Conservation (phyloP, 2,329 filamentous ascomycete species). For the Neofusicoccum umdonicola region DNA sequence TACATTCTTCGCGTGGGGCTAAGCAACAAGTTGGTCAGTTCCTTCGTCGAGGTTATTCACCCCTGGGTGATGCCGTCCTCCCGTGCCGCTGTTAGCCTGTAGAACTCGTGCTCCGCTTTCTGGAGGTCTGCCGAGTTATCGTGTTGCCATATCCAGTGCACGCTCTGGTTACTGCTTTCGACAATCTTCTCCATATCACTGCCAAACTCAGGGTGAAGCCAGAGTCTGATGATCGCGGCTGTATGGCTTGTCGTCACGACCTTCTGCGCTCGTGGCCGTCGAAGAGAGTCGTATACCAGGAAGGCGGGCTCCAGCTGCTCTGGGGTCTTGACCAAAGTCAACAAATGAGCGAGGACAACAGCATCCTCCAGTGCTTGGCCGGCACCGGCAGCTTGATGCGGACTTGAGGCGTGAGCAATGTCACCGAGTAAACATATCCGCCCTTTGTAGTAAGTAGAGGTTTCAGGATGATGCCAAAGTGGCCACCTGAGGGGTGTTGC, state of each 20-base stretch:
- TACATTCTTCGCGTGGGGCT: not conserved
- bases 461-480: conserved; percentile 47
- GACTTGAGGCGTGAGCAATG: conserved; percentile 52
- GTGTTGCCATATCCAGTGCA: conserved; percentile 42
- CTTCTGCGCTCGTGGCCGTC: conserved; percentile 22
- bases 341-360: conserved; percentile 42
- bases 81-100: not conserved
- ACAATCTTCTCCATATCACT: conserved; percentile 38
- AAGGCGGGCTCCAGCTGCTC: conserved; percentile 17
- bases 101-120: not conserved
- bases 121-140: conserved; percentile 25
- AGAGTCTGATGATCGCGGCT: conserved; percentile 40
- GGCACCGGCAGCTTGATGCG: conserved; percentile 57
- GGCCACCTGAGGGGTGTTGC: conserved; percentile 47
- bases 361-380: conserved; percentile 57
- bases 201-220: conserved; percentile 27
- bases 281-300: conserved; percentile 19
- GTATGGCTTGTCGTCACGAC: conserved; percentile 40
- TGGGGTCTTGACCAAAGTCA: conserved; percentile 23
- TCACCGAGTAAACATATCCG: conserved; percentile 47
- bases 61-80: not conserved
- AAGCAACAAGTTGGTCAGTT: not conserved
- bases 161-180: conserved; percentile 28
- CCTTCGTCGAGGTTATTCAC: not conserved
- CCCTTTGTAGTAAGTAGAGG: conserved; percentile 37